Base-by-base conservation (phyloP, 768 basidiomycete species). In the Boletellus ananas region DNA sequence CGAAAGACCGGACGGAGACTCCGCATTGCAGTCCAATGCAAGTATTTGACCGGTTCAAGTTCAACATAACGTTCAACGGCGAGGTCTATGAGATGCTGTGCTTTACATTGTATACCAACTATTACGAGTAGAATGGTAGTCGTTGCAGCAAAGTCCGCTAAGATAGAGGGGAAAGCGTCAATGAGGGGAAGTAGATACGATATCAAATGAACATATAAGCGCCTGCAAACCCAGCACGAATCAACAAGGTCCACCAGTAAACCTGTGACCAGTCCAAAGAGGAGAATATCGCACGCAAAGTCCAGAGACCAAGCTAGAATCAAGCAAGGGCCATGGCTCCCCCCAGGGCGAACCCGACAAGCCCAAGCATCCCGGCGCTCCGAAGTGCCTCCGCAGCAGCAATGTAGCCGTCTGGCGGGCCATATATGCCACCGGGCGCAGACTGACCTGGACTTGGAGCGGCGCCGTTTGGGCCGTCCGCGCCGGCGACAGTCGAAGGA, bases 361-460 rank as follows among this genome's bases (percentile, higher is more conserved):
- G 38, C 7, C 72, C 68, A 14, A 79, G 71, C 36, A 78, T 49
- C 13, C 77, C 51, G 6, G 74, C 68, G 51, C 78, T 79, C 35
- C 72, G 71, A 34, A 83, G 70, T 1, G 72, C 67, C 3, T 70
- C 58, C 7, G 80, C 87, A 12, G 74, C 77, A 25, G 83, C 78
- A 54, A 81, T 82, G 68, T 82, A 88, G 45, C 72, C 65, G 59
- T 90, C 86, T 41, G 75, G 73, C 41, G 87, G 87, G n/a, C 87
- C 87, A 52, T 75, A 84, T 33, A 76, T 67, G 23, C 79, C 83
- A 49, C 60, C 62, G 2, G 58, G 16, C 37, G 67, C 75, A 17
- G 70, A 55, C 42, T 72, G 67, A 18, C 85, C 86, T 21, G 86
- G 87, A 39, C 70, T 66, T 10, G 86, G 86, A 3, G 86, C 86